Conservation (phyloP, 768 basidiomycete species). For the Lentinula sp. region DNA sequence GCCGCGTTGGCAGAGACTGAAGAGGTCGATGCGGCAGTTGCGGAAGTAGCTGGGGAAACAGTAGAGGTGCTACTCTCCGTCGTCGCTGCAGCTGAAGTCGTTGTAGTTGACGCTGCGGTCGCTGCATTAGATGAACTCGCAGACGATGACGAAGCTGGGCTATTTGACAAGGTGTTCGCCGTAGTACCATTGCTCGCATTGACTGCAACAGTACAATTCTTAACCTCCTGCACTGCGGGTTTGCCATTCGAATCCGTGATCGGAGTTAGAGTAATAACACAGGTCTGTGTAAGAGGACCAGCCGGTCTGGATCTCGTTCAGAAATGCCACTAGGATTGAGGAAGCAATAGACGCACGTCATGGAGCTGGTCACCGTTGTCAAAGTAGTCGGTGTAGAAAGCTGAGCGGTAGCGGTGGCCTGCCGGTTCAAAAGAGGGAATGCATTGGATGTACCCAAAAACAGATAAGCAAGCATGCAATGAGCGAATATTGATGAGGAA, state of each 20-base stretch:
- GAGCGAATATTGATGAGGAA: constrained; percentile 27
- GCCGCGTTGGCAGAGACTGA: constrained; percentile 6
- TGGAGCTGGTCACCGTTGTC: constrained; percentile 35
- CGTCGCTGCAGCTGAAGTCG: constrained; percentile 30
- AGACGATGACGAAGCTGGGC: constrained; percentile 6
- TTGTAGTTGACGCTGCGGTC: constrained; percentile 71
- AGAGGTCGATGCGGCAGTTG: background rate
- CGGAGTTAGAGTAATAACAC: constrained; percentile 52
- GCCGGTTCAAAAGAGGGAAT: constrained; percentile 28
- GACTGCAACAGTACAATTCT: constrained; percentile 41
- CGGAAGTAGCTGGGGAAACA: constrained; percentile 10
- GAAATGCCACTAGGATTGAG: background rate
- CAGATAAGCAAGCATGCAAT: constrained; percentile 31
- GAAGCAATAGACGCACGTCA: constrained; percentile 34
- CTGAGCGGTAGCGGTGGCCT: constrained; percentile 13
- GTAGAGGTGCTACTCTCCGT: constrained; percentile 18
- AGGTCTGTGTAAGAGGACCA: constrained; percentile 52
- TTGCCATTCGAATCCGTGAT: constrained; percentile 42
- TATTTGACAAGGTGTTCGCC: constrained; percentile 5
- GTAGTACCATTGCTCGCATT: constrained; percentile 8
- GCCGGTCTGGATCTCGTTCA: constrained; percentile 30
- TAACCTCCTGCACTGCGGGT: constrained; percentile 45
- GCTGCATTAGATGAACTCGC: constrained; percentile 8
- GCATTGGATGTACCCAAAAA: constrained; percentile 27
- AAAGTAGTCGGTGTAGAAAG: constrained; percentile 26